These are phyloP conservation scores for Colletotrichum filicis DNA, from an alignment of 2,329 filamentous ascomycete genomes.

Conservation along the genomic window DNA sequence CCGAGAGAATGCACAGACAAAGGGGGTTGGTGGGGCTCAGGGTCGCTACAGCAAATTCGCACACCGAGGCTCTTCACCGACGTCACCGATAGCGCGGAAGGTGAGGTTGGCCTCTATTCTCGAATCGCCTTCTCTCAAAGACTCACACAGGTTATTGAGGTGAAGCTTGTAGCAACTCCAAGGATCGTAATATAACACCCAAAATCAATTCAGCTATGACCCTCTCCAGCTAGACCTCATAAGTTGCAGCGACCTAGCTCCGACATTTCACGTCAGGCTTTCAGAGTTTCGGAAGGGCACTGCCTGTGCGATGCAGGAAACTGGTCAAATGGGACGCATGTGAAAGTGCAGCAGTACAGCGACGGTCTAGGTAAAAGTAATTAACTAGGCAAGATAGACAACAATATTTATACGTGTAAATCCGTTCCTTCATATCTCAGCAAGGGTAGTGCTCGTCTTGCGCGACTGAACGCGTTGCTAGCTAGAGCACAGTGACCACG, in stretches of 20 bases:
- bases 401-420: neutral
- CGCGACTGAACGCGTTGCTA: neutral
- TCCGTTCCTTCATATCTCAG: neutral
- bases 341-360: neutral
- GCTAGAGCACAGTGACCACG: neutral
- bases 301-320: neutral
- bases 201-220: neutral
- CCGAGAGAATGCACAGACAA: constrained; percentile 28
- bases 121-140: neutral
- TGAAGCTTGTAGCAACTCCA: neutral
- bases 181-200: neutral
- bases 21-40: constrained; percentile 22
- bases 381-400: neutral
- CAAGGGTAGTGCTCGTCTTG: neutral
- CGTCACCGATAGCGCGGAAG: neutral
- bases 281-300: neutral
- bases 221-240: neutral
- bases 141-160: neutral
- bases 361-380: neutral
- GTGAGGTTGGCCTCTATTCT: constrained; percentile 1
- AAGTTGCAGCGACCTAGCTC: neutral
- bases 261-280: neutral
- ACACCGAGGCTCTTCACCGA: constrained; percentile 16
- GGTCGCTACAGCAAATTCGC: constrained; percentile 31
- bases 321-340: neutral